A percentile compares a stretch with the other conserved stretches of the same genome.
Evolutionary conservation across 257 asterid species (phyloP).

Genomic region (Nyctanthes arbortristis): DNA sequence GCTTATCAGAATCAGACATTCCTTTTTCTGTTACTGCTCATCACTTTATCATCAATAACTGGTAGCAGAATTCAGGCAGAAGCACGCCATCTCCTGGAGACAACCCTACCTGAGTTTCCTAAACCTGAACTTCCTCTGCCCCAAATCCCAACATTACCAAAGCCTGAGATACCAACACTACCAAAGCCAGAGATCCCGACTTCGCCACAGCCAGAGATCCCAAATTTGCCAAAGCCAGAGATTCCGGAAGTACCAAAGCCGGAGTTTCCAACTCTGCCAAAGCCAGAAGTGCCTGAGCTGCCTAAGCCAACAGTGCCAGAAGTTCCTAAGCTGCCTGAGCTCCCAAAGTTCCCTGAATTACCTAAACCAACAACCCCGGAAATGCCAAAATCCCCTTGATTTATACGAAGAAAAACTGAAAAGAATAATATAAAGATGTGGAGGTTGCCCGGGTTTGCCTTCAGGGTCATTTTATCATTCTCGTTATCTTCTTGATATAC

Average conservation of each 20-base stretch:
- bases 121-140: slow-evolving; percentile 11
- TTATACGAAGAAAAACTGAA: not conserved
- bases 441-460: too few species aligned
- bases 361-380: not conserved
- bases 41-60: not conserved
- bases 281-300: not conserved
- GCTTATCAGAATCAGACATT: not conserved
- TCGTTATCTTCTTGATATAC: not conserved
- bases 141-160: slow-evolving; percentile 22
- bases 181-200: not conserved
- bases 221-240: not conserved
- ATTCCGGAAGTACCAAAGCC: slow-evolving; percentile 5
- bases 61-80: not conserved
- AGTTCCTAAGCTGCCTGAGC: not conserved
- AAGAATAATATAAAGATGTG: too few species aligned
- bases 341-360: not conserved
- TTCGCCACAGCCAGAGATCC: not conserved
- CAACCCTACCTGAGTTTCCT: slow-evolving; percentile 18
- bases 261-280: not conserved
- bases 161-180: not conserved
- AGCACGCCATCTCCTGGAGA: not conserved
- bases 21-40: not conserved
- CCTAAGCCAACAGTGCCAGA: slow-evolving; percentile 18
- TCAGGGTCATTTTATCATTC: not conserved
- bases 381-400: slow-evolving; percentile 11